Percentiles rank a stretch among this genome's conserved stretches.
phyloP scores from a whole-genome alignment of 1,139 yeast species.

The Suhomyces atakaporum region DNA sequence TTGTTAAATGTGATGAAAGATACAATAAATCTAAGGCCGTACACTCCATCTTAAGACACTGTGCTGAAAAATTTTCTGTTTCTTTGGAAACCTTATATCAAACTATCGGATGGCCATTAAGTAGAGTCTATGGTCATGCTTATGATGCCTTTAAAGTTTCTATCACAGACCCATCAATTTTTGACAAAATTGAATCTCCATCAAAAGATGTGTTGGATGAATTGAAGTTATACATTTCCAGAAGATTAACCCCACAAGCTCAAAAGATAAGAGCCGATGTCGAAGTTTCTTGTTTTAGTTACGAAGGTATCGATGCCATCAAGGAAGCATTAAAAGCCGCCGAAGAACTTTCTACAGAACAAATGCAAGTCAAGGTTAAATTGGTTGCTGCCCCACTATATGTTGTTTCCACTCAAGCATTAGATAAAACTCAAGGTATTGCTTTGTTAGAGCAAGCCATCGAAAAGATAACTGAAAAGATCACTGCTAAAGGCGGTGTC shows the following conservation, averaged over 20 bases:
- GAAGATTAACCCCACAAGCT: constrained; percentile 97
- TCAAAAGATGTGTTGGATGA: constrained; percentile 75
- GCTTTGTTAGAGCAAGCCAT: constrained; percentile 78
- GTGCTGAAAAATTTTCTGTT: constrained; percentile 93
- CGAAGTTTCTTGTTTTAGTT: constrained; percentile 94
- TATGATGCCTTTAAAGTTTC: constrained; percentile 97
- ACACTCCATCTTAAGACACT: constrained; percentile 94
- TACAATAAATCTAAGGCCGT: constrained; percentile 97
- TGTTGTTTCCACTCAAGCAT: constrained; percentile 88
- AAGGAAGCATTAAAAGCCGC: constrained; percentile 86
- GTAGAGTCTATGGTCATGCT: constrained; percentile 94
- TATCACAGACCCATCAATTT: constrained; percentile 87
- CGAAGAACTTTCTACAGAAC: constrained; percentile 80
- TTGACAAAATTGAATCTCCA: constrained; percentile 78
- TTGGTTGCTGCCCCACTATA: constrained; percentile 97
- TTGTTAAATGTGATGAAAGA: constrained; percentile 95
- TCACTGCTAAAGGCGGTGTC: constrained; percentile 77
- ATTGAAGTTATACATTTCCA: constrained; percentile 79
- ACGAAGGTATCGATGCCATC: constrained; percentile 98
- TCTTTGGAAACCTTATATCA: constrained; percentile 84
- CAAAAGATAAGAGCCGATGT: constrained; percentile 97
- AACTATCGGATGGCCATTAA: constrained; percentile 95
- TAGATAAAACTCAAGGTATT: constrained; percentile 89
- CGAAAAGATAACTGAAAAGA: constrained; percentile 67
- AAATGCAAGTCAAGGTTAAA: constrained; percentile 85